Evolutionary conservation across 441 rosid species (phyloP).

Genomic region (Gossypium gossypioides): DNA sequence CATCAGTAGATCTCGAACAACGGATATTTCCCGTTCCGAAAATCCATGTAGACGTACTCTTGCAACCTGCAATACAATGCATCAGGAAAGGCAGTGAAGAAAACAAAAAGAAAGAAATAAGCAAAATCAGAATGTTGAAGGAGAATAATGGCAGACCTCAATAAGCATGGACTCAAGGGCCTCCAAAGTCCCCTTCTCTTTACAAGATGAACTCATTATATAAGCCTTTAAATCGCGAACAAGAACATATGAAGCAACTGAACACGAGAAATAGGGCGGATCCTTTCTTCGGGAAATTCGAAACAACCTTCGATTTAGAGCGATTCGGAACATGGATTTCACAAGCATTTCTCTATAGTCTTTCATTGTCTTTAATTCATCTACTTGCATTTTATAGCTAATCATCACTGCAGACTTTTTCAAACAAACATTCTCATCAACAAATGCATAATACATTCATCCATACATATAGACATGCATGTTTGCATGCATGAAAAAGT

Average conservation of each 20-base stretch:
- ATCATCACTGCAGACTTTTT: conserved; percentile 80
- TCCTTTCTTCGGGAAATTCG: conserved; percentile 71
- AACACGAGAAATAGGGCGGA: conserved; percentile 89
- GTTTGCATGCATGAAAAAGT: neutral
- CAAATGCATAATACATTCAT: neutral
- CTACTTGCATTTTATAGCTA: conserved; percentile 74
- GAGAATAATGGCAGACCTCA: conserved; percentile 41
- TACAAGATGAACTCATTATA: conserved; percentile 73
- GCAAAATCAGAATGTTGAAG: conserved; percentile 4
- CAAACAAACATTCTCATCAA: conserved; percentile 18
- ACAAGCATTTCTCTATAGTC: conserved; percentile 73
- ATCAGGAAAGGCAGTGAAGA: conserved; percentile 3
- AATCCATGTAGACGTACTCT: conserved; percentile 81
- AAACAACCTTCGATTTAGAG: conserved; percentile 81
- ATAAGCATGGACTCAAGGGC: conserved; percentile 80
- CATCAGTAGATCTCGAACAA: conserved; percentile 68
- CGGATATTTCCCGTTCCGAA: conserved; percentile 78
- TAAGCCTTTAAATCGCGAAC: conserved; percentile 73
- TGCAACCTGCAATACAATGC: conserved; percentile 55
- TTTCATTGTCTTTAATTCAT: conserved; percentile 70
- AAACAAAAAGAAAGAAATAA: conserved; percentile 2
- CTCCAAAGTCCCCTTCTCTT: conserved; percentile 73
- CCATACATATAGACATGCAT: neutral
- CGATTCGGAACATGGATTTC: conserved; percentile 72
- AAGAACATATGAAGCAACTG: conserved; percentile 70